A percentile compares a stretch with the other conserved stretches of the same genome.
Conservation (phyloP, 108 stramenopile species). For the Fistulifera solaris region DNA sequence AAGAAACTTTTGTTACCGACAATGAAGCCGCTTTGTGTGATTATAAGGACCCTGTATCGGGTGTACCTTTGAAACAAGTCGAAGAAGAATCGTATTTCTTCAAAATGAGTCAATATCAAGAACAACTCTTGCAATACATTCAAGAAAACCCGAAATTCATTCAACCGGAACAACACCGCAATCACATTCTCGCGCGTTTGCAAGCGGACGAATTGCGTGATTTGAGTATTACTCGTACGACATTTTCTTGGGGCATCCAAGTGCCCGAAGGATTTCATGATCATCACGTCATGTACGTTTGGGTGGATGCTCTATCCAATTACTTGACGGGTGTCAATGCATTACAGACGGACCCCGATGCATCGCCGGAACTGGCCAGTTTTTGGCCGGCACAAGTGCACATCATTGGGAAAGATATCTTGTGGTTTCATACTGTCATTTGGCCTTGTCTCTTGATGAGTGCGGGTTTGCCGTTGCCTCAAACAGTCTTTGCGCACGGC, state of each 20-base stretch:
- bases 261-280: slow-evolving; percentile 88
- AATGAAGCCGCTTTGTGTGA: slow-evolving; percentile 83
- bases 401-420: slow-evolving; percentile 97
- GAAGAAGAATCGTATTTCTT: slow-evolving; percentile 98
- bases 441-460: slow-evolving; percentile 99
- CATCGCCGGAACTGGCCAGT: slow-evolving; percentile 36
- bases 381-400: slow-evolving; percentile 96
- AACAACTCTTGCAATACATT: slow-evolving; percentile 76
- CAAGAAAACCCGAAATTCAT: slow-evolving; percentile 85
- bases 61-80: slow-evolving; percentile 87
- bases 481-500: slow-evolving; percentile 92
- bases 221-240: slow-evolving; percentile 90
- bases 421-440: slow-evolving; percentile 98
- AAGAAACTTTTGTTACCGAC: slow-evolving; percentile 96
- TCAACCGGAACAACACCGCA: slow-evolving; percentile 82
- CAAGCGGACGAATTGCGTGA: slow-evolving; percentile 77
- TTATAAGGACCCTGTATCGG: slow-evolving; percentile 81
- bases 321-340: slow-evolving; percentile 90
- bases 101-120: slow-evolving; percentile 89
- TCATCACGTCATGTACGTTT: slow-evolving; percentile 98
- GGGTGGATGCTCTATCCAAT: slow-evolving; percentile 98
- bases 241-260: slow-evolving; percentile 93
- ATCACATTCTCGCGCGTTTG: slow-evolving; percentile 76
- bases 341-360: slow-evolving; percentile 46
- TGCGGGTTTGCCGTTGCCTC: slow-evolving; percentile 85